phyloP scores from a whole-genome alignment of 371 early-diverging fungal species.

The Mortierella sp. region DNA sequence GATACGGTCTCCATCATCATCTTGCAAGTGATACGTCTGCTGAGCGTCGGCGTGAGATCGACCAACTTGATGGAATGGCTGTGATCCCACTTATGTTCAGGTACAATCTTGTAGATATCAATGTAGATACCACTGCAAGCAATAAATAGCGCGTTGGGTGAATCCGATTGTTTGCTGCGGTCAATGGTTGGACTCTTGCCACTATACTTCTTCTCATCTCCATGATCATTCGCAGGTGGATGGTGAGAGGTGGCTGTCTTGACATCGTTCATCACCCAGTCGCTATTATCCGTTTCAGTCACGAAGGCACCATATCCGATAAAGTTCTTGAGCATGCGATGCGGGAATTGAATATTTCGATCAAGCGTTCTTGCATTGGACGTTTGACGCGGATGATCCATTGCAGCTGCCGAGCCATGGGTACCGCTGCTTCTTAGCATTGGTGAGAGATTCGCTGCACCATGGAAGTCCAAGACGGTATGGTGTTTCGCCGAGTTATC shows the following conservation, averaged over 20 bases:
- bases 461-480: too few species aligned
- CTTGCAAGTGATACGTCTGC: slow-evolving; percentile 46
- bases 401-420: too few species aligned
- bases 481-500: too few species aligned
- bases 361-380: too few species aligned
- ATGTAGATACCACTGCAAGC: slow-evolving; percentile 42
- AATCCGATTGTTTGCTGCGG: too few species aligned
- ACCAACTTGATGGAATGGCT: slow-evolving; percentile 26
- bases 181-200: background rate
- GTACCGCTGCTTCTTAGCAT: too few species aligned
- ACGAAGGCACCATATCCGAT: slow-evolving; percentile 67
- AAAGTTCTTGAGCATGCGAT: slow-evolving; percentile 49
- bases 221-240: background rate
- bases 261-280: slow-evolving; percentile 47
- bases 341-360: too few species aligned
- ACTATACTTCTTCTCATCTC: background rate
- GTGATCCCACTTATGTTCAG: slow-evolving; percentile 22
- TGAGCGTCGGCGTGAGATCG: slow-evolving; percentile 39
- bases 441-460: too few species aligned
- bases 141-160: slow-evolving; percentile 16
- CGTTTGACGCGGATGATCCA: too few species aligned
- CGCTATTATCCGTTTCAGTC: slow-evolving; percentile 61
- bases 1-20: slow-evolving; percentile 49
- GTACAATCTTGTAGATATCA: slow-evolving; percentile 23
- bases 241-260: slow-evolving; percentile 17